Percentiles rank a stretch among this genome's conserved stretches.
phyloP scores from a whole-genome alignment of 257 asterid genomes.

The Avicennia marina region DNA sequence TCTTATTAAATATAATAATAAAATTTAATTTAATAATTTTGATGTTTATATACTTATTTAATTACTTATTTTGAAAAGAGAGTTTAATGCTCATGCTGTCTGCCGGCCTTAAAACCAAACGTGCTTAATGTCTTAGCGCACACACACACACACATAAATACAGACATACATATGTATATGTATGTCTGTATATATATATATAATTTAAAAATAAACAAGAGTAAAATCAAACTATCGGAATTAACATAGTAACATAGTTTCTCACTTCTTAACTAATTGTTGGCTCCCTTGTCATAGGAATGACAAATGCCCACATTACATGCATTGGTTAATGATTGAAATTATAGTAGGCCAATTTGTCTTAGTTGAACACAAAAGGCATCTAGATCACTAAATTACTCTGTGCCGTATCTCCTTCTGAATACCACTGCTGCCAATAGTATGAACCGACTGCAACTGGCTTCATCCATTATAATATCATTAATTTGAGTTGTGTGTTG shows the following conservation, averaged over 20 bases:
- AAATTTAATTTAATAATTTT: too few relatives aligned
- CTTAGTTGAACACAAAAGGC: not conserved
- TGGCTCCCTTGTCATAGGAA: not conserved
- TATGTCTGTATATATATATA: too few relatives aligned
- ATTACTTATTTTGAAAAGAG: too few relatives aligned
- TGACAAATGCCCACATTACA: not conserved
- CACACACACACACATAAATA: too few relatives aligned
- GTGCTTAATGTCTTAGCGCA: too few relatives aligned
- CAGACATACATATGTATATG: too few relatives aligned
- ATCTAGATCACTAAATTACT: not conserved
- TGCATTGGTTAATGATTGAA: not conserved
- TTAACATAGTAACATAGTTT: not conserved
- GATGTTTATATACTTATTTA: too few relatives aligned
- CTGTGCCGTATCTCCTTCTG: not conserved
- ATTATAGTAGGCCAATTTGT: not conserved
- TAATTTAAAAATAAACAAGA: too few relatives aligned
- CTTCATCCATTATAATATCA: not conserved
- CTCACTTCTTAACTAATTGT: not conserved
- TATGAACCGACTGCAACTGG: not conserved
- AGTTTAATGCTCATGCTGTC: too few relatives aligned
- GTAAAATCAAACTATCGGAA: too few relatives aligned
- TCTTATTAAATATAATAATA: too few relatives aligned
- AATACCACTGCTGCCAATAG: not conserved
- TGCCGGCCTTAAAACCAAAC: too few relatives aligned
- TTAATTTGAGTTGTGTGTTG: not conserved